Evolutionary conservation across 2,329 filamentous ascomycete species (phyloP).

Genomic region (Lasiodiplodia gonubiensis): DNA sequence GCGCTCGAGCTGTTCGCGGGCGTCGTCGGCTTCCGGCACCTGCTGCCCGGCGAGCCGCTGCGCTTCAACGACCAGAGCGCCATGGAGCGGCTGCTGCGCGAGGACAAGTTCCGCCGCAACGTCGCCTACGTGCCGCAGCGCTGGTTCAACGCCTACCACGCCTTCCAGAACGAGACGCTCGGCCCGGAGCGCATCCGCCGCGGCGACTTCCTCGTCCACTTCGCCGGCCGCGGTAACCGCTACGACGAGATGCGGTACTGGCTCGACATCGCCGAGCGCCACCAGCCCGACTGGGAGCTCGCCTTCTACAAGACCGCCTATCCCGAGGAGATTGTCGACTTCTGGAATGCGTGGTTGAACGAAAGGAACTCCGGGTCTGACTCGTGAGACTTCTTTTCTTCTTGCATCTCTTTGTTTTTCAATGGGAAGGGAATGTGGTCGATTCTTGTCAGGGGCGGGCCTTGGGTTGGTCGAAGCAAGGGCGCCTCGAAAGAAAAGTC

Average conservation of each 20-base stretch:
- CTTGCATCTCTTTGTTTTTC: not conserved
- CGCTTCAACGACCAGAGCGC: slow-evolving; percentile 50
- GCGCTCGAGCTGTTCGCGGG: slow-evolving; percentile 47
- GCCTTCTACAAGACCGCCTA: slow-evolving; percentile 46
- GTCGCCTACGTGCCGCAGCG: slow-evolving; percentile 48
- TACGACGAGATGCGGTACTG: slow-evolving; percentile 46
- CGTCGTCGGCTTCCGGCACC: slow-evolving; percentile 48
- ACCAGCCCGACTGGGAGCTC: slow-evolving; percentile 48
- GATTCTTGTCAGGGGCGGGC: not conserved
- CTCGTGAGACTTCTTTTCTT: not conserved
- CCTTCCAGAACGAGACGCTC: slow-evolving; percentile 46
- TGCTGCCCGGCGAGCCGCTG: slow-evolving; percentile 44
- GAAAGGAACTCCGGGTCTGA: not conserved
- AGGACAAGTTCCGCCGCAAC: slow-evolving; percentile 40
- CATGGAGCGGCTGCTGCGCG: slow-evolving; percentile 47
- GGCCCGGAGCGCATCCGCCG: slow-evolving; percentile 40
- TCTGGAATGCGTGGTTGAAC: slow-evolving; percentile 13
- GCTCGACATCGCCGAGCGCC: slow-evolving; percentile 45
- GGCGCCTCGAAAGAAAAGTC: not conserved
- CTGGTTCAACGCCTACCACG: slow-evolving; percentile 54
- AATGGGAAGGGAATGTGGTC: not conserved
- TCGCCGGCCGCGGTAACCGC: slow-evolving; percentile 46
- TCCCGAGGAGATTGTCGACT: slow-evolving; percentile 39
- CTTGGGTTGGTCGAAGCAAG: not conserved
- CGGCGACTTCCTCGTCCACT: slow-evolving; percentile 53